These are phyloP conservation scores for Xylariaceae sp. DNA, from an alignment of 2,329 filamentous ascomycete genomes.

Conservation along the genomic window DNA sequence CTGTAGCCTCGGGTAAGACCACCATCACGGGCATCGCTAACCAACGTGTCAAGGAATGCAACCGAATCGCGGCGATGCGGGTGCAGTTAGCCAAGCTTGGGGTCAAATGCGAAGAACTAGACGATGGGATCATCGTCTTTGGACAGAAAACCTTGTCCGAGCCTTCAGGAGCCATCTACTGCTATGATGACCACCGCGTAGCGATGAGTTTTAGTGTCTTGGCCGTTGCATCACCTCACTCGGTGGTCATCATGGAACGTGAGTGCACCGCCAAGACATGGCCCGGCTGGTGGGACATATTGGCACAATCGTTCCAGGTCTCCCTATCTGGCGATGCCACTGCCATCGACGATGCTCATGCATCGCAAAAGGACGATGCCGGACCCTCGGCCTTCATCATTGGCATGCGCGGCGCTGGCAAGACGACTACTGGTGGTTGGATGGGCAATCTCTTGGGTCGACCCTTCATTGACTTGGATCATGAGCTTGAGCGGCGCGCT, in stretches of 20 bases:
- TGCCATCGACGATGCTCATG: slow-evolving; percentile 27
- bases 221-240: slow-evolving; percentile 65
- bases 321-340: slow-evolving; percentile 72
- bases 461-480: slow-evolving; percentile 82
- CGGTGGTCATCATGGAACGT: slow-evolving; percentile 79
- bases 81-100: slow-evolving; percentile 93
- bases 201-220: slow-evolving; percentile 98
- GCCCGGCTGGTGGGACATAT: slow-evolving; percentile 96
- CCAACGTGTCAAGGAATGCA: slow-evolving; percentile 97
- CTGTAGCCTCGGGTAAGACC: slow-evolving; percentile 80
- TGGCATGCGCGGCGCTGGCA: slow-evolving; percentile 95
- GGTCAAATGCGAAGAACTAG: slow-evolving; percentile 79
- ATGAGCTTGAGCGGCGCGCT: slow-evolving; percentile 73
- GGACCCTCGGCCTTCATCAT: slow-evolving; percentile 84
- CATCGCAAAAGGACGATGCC: slow-evolving; percentile 36
- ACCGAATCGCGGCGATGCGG: slow-evolving; percentile 93
- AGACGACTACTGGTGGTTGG: slow-evolving; percentile 90
- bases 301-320: slow-evolving; percentile 75
- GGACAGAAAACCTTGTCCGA: slow-evolving; percentile 50
- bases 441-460: slow-evolving; percentile 72
- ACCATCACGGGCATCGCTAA: slow-evolving; percentile 94
- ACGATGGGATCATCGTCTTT: slow-evolving; percentile 83
- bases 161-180: slow-evolving; percentile 71
- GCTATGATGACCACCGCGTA: slow-evolving; percentile 96
- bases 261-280: slow-evolving; percentile 97